phyloP scores from a whole-genome alignment of 805 yeast genomes.

The Wickerhamiella spandovensis region DNA sequence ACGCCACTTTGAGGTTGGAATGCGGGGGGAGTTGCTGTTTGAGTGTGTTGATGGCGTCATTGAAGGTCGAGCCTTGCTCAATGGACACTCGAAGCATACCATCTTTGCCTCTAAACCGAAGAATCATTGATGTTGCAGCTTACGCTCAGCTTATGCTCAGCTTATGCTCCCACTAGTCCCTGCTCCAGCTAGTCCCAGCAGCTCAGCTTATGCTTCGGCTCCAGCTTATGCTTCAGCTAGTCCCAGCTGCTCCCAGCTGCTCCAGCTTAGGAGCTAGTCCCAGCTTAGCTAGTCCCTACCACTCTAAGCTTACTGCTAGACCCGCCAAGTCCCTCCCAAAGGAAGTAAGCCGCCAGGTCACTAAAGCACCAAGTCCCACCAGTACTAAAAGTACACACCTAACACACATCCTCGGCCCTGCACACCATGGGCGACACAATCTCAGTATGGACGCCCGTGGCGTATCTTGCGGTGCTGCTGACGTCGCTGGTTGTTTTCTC shows the following conservation, averaged over 20 bases:
- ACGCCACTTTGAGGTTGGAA: slow-evolving; percentile 29
- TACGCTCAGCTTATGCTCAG: too few species aligned
- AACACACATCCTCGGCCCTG: not conserved
- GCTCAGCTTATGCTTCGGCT: too few species aligned
- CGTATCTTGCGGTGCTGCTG: slow-evolving; percentile 58
- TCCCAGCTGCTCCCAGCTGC: too few species aligned
- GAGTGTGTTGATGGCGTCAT: slow-evolving; percentile 27
- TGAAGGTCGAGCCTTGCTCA: slow-evolving; percentile 34
- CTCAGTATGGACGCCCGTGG: slow-evolving; percentile 24
- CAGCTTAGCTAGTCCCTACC: too few species aligned
- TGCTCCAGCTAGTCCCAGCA: too few species aligned
- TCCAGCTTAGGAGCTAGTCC: too few species aligned
- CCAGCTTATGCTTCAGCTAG: too few species aligned
- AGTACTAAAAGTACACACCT: not conserved
- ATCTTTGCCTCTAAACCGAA: slow-evolving; percentile 71
- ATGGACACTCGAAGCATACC: slow-evolving; percentile 64
- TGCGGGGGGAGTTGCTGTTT: slow-evolving; percentile 26
- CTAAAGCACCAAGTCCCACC: not conserved
- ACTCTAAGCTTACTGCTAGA: too few species aligned
- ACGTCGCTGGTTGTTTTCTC: slow-evolving; percentile 59
- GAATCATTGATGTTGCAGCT: slow-evolving; percentile 39
- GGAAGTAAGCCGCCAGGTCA: too few species aligned
- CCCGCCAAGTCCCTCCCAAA: too few species aligned
- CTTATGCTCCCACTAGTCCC: too few species aligned
- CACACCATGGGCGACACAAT: slow-evolving; percentile 11